phyloP scores from a whole-genome alignment of 108 stramenopile genomes.

The Nannochloropsis granulata region DNA sequence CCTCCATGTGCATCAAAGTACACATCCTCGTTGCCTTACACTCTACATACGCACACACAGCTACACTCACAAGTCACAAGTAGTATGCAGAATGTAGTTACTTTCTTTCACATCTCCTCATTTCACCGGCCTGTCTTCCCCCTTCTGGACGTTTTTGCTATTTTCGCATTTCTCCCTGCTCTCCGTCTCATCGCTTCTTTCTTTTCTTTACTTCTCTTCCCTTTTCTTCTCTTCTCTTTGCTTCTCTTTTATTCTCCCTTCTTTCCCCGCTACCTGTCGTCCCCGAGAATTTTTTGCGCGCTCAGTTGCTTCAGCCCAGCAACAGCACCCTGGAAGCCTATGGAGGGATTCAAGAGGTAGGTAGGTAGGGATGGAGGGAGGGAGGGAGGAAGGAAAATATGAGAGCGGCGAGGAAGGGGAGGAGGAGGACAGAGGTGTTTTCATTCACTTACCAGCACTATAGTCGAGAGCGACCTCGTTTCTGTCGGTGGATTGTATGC shows the following conservation, averaged over 20 bases:
- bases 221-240: neutral
- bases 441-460: too few relatives aligned
- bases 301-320: neutral
- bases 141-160: neutral
- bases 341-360: too few relatives aligned
- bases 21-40: too few relatives aligned
- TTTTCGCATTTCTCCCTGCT: neutral
- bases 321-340: neutral
- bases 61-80: too few relatives aligned
- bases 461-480: too few relatives aligned
- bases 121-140: neutral
- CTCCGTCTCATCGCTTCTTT: neutral
- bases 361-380: too few relatives aligned
- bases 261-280: neutral
- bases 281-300: neutral
- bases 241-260: neutral
- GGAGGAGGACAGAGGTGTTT: too few relatives aligned
- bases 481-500: too few relatives aligned
- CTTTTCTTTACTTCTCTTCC: neutral
- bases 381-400: too few relatives aligned
- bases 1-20: neutral
- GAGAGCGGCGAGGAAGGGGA: too few relatives aligned
- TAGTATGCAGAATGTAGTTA: neutral
- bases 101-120: neutral
- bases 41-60: too few relatives aligned